phyloP scores from a whole-genome alignment of 2,329 filamentous ascomycete species.

The Alternaria longipes region DNA sequence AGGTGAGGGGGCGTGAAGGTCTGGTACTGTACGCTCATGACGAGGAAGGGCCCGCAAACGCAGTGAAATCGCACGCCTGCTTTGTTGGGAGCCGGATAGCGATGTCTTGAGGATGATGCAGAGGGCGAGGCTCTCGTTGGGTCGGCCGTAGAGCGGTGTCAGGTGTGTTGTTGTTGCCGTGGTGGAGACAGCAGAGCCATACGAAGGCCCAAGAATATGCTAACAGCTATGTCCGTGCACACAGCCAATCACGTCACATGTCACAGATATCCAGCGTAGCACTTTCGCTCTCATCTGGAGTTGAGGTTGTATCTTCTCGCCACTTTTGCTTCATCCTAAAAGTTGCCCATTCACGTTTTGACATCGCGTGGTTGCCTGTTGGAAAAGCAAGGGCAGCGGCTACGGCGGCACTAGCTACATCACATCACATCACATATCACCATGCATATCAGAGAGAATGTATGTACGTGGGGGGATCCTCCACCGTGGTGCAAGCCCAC shows the following conservation, averaged over 20 bases:
- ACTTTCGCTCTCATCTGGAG: background rate
- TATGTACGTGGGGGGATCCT: constrained; percentile 34
- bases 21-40: constrained; percentile 70
- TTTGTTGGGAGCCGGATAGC: constrained; percentile 15
- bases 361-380: background rate
- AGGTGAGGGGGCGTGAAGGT: constrained; percentile 70
- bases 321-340: background rate
- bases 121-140: constrained; percentile 5
- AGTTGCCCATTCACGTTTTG: background rate
- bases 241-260: constrained; percentile 19
- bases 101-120: constrained; percentile 5
- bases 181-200: constrained; percentile 30
- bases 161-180: constrained; percentile 31
- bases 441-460: background rate
- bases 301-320: background rate
- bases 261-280: background rate
- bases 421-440: background rate
- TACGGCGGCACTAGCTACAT: background rate
- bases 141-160: constrained; percentile 20
- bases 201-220: constrained; percentile 19
- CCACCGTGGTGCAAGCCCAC: constrained; percentile 22
- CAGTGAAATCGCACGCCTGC: constrained; percentile 22
- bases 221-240: constrained; percentile 10
- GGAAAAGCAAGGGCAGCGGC: background rate
- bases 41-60: constrained; percentile 37